Percentiles rank a stretch among this genome's conserved stretches.
These are phyloP conservation scores for Triadica sebifera DNA, from an alignment of 345 rosid species.

Conservation along the genomic window DNA sequence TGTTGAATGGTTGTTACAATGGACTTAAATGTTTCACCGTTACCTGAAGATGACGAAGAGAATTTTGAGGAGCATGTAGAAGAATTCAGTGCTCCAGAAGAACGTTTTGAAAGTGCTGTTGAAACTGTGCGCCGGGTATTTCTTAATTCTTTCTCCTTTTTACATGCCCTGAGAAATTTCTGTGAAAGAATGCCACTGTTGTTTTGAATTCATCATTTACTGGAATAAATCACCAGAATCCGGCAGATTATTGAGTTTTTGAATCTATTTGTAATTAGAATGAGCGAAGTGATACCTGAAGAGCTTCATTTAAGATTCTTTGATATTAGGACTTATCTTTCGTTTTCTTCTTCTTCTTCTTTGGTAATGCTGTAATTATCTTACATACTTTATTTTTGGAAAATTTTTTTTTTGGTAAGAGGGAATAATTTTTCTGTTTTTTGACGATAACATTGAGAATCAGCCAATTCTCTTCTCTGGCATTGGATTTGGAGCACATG, in stretches of 20 bases:
- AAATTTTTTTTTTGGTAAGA: neutral
- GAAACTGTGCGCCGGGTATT: constrained; percentile 68
- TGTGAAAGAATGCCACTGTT: neutral
- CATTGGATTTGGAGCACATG: neutral
- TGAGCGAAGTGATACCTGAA: neutral
- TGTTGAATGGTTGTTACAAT: constrained; percentile 70
- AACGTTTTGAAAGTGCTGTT: constrained; percentile 55
- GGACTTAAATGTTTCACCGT: constrained; percentile 70
- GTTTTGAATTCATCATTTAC: neutral
- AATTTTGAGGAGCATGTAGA: constrained; percentile 45
- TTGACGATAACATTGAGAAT: too few relatives aligned
- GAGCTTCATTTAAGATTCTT: neutral
- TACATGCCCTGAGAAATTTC: neutral
- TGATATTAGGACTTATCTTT: neutral
- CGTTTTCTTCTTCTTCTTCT: neutral
- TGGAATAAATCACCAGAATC: neutral
- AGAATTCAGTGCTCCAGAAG: constrained; percentile 46
- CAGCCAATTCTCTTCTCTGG: neutral
- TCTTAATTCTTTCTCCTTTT: neutral
- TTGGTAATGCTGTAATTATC: neutral
- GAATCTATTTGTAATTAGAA: neutral
- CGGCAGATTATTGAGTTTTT: neutral
- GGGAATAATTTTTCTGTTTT: neutral
- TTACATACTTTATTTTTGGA: neutral
- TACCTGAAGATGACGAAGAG: constrained; percentile 81